Base-by-base conservation (phyloP, 148 eudicot genomes). In the Chenopodium formosanum region DNA sequence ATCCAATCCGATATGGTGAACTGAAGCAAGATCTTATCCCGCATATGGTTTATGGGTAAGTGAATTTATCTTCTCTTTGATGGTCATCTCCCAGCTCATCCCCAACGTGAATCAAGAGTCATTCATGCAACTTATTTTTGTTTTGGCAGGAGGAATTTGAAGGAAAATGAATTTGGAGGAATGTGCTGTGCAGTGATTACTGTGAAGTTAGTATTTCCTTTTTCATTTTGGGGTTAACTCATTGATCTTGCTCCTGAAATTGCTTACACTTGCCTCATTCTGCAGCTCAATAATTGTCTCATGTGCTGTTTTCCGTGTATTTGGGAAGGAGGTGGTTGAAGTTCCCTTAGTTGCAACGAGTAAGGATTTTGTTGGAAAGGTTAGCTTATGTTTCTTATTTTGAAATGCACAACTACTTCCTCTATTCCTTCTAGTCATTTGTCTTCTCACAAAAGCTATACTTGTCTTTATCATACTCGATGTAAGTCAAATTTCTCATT, bases 21-120 rank as follows among this genome's bases (percentile, higher is more conserved):
- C 60, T 88, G 7, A 85, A 78, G 77, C 84, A 85, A 84, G 97
- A 95, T 88, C 89, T 93, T 80, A 93, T 95, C 69, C 97, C 98
- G 6, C 91, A 86, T 85, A 89, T 95, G 93, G 96, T 95, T 77
- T 90, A 91, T 84, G 98, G 97, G 98, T 95, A 80, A 88, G 89
- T 74, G 60, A 47, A n/a, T 13, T 32, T 8, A 2, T 60, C 29
- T 62, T 84, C 69, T 76, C 56, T 83, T 74, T 19, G 17, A 60
- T 17, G 9, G 16, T 76, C 56, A 40, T n/a, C 34, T 27, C 29
- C 7, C 19, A 8, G 13, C 19, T 3, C 53, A 27, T 47, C 23
- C 44, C n/a, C 29, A 17, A 72, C 6, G 56, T 70, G 46, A 40
- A 70, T 4, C 37, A 7, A 32, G 22, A 16, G 11, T 60, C 16